Evolutionary conservation across 495 filamentous ascomycete genomes (phyloP), one percentile per base, ranked within the genome.

Genomic region (Hamigera avellanea): DNA sequence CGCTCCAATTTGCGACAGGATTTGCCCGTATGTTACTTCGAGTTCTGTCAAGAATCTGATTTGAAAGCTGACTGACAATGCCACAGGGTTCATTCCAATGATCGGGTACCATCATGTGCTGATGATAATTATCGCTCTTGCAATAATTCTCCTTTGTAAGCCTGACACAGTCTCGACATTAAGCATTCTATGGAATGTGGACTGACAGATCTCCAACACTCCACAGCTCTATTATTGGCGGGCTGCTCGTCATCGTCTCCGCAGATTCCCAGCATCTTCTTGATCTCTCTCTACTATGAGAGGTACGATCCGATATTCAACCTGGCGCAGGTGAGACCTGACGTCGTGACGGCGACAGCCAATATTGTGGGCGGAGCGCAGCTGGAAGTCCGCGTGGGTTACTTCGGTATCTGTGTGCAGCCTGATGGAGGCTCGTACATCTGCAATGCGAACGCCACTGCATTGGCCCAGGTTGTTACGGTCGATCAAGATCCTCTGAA

Each of bases 81-180:
- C 7, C 10, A 30, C 47, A 94, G 86, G 86, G 49, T 76, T 89
- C 51, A 72, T 95, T 64, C 89, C 91, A 40, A 86, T 94, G 64
- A 77, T 99, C 42, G 91, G 93, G 43, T 99, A 96, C 62, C 91
- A 99, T 62, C 91, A 99, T 75, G 83, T 95, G 32, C 71, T 99
- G 46, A 96, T 99, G 91, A 83, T 96, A 46, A 63, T 99, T 35
- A 94, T 98, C 50, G 86, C 86, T 26, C 69, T 95, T 31, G 74
- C 88, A 1, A 95, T 98, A 53, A 91, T 98, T 60, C 65, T 98
- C 53, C 72, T 98, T 38, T 96, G 89, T 96, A 69, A 62, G 89
- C 68, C 21, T 23, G 5, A 23, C 21, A 4, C 21, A 4, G 21
- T 23, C 4, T 5, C 4, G 21, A 23, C 4, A 23, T 23, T 9